Evolutionary conservation across 2,329 filamentous ascomycete species (phyloP).

Genomic region (Plenodomus tracheiphilus): DNA sequence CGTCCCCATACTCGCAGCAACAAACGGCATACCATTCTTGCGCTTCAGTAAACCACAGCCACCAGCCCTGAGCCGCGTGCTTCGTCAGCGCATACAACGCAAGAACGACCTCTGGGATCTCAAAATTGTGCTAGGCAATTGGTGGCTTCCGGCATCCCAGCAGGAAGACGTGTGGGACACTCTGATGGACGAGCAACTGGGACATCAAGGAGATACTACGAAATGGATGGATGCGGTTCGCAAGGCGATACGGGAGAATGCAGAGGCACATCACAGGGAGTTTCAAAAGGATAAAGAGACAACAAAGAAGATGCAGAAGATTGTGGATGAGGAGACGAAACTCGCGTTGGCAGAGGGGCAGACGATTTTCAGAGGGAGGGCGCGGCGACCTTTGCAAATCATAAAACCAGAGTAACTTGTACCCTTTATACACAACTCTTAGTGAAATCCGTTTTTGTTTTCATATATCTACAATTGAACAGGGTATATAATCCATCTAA

Average conservation of each 20-base stretch:
- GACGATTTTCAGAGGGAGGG: constrained; percentile 33
- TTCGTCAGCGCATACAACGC: constrained; percentile 56
- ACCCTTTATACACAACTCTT: background rate
- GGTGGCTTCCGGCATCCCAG: constrained; percentile 44
- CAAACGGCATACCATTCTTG: constrained; percentile 63
- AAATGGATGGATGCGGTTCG: constrained; percentile 39
- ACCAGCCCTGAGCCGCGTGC: constrained; percentile 57
- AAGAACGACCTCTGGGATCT: constrained; percentile 50
- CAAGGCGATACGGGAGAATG: constrained; percentile 20
- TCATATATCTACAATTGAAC: background rate
- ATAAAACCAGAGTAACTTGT: constrained; percentile 13
- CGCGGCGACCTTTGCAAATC: constrained; percentile 25
- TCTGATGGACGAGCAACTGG: constrained; percentile 31
- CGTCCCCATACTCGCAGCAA: constrained; percentile 61
- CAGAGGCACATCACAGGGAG: constrained; percentile 17
- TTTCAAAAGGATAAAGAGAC: constrained; percentile 35
- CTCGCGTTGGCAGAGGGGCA: constrained; percentile 47
- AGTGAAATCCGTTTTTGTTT: background rate
- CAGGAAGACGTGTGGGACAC: constrained; percentile 57
- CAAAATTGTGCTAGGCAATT: constrained; percentile 48
- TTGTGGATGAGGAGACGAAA: constrained; percentile 54
- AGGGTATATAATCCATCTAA: constrained; percentile 26
- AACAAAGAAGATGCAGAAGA: constrained; percentile 49
- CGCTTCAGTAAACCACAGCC: constrained; percentile 70
- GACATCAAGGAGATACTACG: constrained; percentile 11